These are phyloP conservation scores for Neofusicoccum cordaticola DNA, from an alignment of 2,329 filamentous ascomycete species.

Conservation along the genomic window DNA sequence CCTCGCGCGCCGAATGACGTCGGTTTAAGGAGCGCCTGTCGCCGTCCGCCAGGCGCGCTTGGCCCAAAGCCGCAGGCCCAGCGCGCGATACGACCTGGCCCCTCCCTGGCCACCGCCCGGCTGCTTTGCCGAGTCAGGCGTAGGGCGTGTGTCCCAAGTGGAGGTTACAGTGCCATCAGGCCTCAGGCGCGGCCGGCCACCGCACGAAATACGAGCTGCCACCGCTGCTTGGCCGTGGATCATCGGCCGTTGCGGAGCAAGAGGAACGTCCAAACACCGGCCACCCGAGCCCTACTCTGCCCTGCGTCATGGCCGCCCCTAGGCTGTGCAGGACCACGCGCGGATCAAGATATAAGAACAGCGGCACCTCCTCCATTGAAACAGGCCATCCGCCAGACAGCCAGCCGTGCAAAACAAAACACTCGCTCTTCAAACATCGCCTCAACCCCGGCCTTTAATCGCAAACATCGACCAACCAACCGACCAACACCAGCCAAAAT, in stretches of 20 bases:
- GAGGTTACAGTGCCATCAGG: conserved; percentile 13
- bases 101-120: neutral
- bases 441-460: neutral
- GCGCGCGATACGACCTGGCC: neutral
- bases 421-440: neutral
- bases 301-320: conserved; percentile 6
- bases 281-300: neutral
- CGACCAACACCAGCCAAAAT: conserved; percentile 23
- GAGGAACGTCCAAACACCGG: neutral
- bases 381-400: neutral
- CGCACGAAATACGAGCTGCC: conserved; percentile 13
- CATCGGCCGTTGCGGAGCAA: neutral
- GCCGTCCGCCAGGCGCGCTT: neutral
- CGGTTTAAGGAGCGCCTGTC: neutral
- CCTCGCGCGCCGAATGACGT: neutral
- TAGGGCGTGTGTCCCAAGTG: neutral
- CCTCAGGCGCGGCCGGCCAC: neutral
- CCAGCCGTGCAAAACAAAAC: neutral
- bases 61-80: neutral
- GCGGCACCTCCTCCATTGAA: neutral
- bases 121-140: conserved; percentile 9
- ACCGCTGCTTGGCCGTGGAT: neutral
- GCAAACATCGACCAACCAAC: neutral
- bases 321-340: neutral
- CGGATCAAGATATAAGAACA: neutral